Base-by-base conservation (phyloP, 2,329 filamentous ascomycete species). In the Cladosporium sp. region DNA sequence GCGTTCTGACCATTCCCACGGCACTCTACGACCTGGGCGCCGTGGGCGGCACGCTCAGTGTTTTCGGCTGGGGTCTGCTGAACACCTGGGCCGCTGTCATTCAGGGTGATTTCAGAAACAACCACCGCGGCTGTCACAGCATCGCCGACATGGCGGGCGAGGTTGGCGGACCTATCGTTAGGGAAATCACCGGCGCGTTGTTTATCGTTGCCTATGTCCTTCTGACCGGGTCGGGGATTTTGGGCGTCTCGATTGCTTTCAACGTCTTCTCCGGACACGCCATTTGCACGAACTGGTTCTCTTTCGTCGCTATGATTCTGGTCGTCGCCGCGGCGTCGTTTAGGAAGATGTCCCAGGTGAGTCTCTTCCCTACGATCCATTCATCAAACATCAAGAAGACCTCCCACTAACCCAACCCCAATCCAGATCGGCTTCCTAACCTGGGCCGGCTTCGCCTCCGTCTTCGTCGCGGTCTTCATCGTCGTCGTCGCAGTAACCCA, bases 391-490 rank as follows among this genome's bases (percentile, higher is more conserved):
- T n/a, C n/a, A n/a, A n/a, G n/a, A n/a, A n/a, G n/a, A n/a, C n/a
- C n/a, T n/a, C n/a, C n/a, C n/a, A n/a, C n/a, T n/a, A n/a, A n/a
- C n/a, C 22, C 22, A 4, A 27, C 22, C 22, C 4, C 22, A 27
- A 27, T n/a, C n/a, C n/a, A 82, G 57, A 77, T 85, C 52, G 79
- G 76, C 2, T 84, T 79, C 78, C 66, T 84, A 38, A 82, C 80
- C 0, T 85, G 79, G 76, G 74, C 73, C 9, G 82, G 82, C 1
- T 83, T 84, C 58, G 51, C 74, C 4, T 80, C 75, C 22, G 76
- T 85, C 32, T 83, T 80, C 56, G 66, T 74, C 13, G 80, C 81
- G 5, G 65, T 67, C 29, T 59, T 67, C 43, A 64, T 66, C 27
- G 69, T 85, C 32, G 62, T 66, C 19, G 53, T 67, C 9, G 79